These are phyloP conservation scores for Fraxinus floribunda DNA, from an alignment of 305 asterid species.

Conservation along the genomic window DNA sequence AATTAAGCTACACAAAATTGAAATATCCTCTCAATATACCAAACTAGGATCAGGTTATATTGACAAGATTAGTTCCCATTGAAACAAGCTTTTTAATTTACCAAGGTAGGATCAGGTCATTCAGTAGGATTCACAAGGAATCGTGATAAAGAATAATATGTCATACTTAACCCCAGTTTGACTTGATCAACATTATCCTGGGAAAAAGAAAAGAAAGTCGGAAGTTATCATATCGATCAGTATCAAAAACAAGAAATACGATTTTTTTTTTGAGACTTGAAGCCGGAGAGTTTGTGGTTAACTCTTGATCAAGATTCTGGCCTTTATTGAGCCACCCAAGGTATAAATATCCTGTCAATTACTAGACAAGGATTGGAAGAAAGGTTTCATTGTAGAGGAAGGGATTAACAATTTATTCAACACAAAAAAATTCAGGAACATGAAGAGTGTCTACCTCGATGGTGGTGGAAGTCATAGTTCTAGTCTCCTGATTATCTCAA, in stretches of 20 bases:
- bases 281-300: background rate
- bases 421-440: background rate
- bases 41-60: background rate
- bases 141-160: background rate
- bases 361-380: background rate
- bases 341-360: background rate
- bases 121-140: background rate
- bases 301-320: background rate
- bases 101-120: background rate
- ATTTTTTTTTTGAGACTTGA: background rate
- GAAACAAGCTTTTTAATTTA: background rate
- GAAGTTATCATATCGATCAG: background rate
- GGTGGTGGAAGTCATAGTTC: background rate
- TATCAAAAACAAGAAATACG: background rate
- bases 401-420: background rate
- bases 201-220: background rate
- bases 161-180: background rate
- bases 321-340: background rate
- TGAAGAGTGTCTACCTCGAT: background rate
- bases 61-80: background rate
- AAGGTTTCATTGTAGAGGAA: background rate
- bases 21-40: background rate
- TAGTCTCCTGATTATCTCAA: background rate
- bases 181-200: background rate
- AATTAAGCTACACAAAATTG: background rate